Conservation (phyloP, 352 stramenopile species). For the Thalassiosira hispida region DNA sequence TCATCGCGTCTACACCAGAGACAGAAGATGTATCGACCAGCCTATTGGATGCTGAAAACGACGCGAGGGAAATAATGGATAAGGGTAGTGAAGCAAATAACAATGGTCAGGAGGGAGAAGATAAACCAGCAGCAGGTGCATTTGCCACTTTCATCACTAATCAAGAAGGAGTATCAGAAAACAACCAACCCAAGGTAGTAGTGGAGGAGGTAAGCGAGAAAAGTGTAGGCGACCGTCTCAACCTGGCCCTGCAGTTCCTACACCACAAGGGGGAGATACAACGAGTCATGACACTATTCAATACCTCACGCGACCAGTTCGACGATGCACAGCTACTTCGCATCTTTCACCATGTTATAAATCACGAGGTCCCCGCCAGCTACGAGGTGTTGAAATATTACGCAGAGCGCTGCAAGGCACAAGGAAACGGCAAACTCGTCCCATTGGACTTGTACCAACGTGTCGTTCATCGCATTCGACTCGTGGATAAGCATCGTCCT, state of each 20-base stretch:
- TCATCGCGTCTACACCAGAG: too few species aligned
- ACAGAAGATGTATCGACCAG: too few species aligned
- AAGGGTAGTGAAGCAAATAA: too few species aligned
- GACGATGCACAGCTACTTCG: slow-evolving; percentile 9
- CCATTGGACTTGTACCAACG: slow-evolving; percentile 29
- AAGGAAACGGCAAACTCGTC: slow-evolving; percentile 24
- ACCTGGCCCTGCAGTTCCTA: not conserved
- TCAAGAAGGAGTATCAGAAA: too few species aligned
- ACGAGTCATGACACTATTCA: not conserved
- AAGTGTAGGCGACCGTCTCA: too few species aligned
- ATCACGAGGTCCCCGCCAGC: slow-evolving; percentile 14
- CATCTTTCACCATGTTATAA: slow-evolving; percentile 17
- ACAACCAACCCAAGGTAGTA: too few species aligned
- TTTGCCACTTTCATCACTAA: too few species aligned
- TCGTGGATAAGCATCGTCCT: not conserved
- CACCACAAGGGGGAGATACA: not conserved
- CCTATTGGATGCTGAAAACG: not conserved
- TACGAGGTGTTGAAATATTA: slow-evolving; percentile 34
- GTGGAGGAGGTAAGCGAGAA: too few species aligned
- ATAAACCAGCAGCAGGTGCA: too few species aligned
- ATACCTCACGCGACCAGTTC: slow-evolving; percentile 1
- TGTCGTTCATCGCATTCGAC: slow-evolving; percentile 13
- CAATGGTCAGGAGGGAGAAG: too few species aligned
- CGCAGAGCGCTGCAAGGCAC: slow-evolving; percentile 20
- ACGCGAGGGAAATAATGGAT: too few species aligned